Conservation (phyloP, 306 rosid species). For the Alnus glutinosa region DNA sequence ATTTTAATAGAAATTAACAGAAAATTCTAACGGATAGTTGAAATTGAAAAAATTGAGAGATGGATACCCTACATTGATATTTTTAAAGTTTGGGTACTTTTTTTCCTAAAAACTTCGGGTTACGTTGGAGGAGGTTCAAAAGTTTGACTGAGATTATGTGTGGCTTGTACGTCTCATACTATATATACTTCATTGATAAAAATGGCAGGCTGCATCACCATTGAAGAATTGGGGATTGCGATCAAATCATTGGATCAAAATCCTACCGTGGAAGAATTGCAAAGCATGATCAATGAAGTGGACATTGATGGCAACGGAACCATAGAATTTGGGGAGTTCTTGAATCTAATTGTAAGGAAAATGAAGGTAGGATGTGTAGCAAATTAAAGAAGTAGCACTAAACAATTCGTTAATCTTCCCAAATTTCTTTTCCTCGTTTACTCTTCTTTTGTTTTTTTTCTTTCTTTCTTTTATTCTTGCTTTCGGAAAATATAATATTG, state of each 20-base stretch:
- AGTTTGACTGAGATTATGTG: too few relatives aligned
- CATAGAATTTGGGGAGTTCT: slow-evolving; percentile 66
- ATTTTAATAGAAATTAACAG: too few relatives aligned
- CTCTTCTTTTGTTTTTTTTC: background rate
- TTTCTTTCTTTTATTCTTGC: background rate
- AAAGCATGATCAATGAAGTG: slow-evolving; percentile 54
- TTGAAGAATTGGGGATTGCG: slow-evolving; percentile 57
- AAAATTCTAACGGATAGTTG: too few relatives aligned
- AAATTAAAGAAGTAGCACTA: background rate
- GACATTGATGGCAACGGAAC: slow-evolving; percentile 59
- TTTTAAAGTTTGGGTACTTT: too few relatives aligned
- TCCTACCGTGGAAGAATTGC: slow-evolving; percentile 59
- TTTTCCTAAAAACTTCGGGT: too few relatives aligned
- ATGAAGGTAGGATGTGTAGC: slow-evolving; percentile 42
- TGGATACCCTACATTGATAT: too few relatives aligned
- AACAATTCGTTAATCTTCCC: background rate
- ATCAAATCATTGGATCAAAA: slow-evolving; percentile 53
- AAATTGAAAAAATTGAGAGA: too few relatives aligned
- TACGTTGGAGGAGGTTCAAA: too few relatives aligned
- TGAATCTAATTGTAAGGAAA: slow-evolving; percentile 60
- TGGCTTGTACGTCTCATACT: too few relatives aligned
- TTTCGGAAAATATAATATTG: background rate
- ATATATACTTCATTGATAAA: background rate
- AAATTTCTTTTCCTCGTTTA: background rate
- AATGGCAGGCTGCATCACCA: slow-evolving; percentile 54